Conservation (phyloP, 345 rosid genomes). For the Eucalyptus marginata region DNA sequence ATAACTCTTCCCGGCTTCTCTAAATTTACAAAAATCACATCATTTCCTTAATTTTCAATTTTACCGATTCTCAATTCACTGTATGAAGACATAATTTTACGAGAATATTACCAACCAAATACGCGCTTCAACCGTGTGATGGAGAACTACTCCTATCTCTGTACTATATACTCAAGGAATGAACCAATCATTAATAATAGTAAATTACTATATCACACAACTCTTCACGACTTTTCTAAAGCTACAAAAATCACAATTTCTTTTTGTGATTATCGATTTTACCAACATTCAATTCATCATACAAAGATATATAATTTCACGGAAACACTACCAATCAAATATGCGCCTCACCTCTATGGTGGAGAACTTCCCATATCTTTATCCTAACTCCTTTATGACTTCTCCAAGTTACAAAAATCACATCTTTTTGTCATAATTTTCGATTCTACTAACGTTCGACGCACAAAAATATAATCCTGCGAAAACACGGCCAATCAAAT, state of each 20-base stretch:
- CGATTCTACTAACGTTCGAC: rapidly evolving
- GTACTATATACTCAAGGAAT: no score
- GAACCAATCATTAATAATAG: no score
- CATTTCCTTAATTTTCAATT: neutral
- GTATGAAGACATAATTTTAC: no score
- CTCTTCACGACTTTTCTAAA: no score
- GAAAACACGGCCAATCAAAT: neutral
- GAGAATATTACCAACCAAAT: neutral
- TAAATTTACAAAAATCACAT: neutral
- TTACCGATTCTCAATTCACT: neutral
- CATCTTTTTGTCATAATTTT: neutral
- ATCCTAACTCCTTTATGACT: no score
- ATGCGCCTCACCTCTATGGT: rapidly evolving
- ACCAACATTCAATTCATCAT: neutral
- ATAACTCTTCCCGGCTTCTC: neutral
- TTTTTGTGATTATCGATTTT: no score
- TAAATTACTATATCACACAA: no score
- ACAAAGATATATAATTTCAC: no score
- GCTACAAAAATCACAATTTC: no score
- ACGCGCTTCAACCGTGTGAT: rapidly evolving
- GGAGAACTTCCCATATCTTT: neutral
- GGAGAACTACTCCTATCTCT: no score
- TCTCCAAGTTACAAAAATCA: no score
- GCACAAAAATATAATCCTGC: neutral
- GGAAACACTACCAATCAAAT: no score